Evolutionary conservation across 2,329 filamentous ascomycete species (phyloP).

Genomic region (Fusarium concolor): DNA sequence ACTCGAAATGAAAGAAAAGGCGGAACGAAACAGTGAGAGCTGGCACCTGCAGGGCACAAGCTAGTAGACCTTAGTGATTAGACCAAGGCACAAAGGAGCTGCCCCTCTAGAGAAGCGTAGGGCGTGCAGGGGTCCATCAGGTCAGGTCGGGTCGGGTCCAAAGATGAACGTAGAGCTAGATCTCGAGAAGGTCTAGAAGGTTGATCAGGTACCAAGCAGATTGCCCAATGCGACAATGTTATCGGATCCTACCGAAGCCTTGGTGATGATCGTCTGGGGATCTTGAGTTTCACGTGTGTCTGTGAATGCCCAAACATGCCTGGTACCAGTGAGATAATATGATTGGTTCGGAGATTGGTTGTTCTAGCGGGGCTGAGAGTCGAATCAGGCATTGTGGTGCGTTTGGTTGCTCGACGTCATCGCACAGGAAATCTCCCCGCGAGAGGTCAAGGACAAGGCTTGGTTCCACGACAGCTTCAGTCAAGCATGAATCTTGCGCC

Average conservation of each 20-base stretch:
- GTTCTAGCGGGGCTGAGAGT: slow-evolving; percentile 13
- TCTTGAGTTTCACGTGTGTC: slow-evolving; percentile 7
- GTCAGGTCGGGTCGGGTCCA: neutral
- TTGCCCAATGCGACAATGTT: slow-evolving; percentile 30
- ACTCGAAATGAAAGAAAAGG: slow-evolving; percentile 12
- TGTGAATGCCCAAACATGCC: neutral
- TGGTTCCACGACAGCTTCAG: slow-evolving; percentile 26
- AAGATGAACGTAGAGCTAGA: slow-evolving; percentile 7
- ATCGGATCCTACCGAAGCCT: slow-evolving; percentile 37
- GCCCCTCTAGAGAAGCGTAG: neutral
- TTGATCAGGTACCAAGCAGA: slow-evolving; percentile 31
- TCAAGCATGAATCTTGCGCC: slow-evolving; percentile 11
- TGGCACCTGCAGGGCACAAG: slow-evolving; percentile 29
- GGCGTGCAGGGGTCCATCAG: slow-evolving; percentile 7
- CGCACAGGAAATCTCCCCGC: slow-evolving; percentile 29
- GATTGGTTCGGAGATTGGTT: slow-evolving; percentile 26
- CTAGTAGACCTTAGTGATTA: slow-evolving; percentile 1
- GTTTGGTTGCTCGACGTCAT: slow-evolving; percentile 42
- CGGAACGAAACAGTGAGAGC: slow-evolving; percentile 15
- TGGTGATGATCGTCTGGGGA: slow-evolving; percentile 40
- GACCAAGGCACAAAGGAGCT: slow-evolving; percentile 25
- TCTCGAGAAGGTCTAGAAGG: slow-evolving; percentile 1
- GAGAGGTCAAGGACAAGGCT: slow-evolving; percentile 26
- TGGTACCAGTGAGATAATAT: neutral
- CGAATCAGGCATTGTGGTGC: slow-evolving; percentile 12